Conservation (phyloP, 148 eudicot genomes). For the Camellia sinensis region DNA sequence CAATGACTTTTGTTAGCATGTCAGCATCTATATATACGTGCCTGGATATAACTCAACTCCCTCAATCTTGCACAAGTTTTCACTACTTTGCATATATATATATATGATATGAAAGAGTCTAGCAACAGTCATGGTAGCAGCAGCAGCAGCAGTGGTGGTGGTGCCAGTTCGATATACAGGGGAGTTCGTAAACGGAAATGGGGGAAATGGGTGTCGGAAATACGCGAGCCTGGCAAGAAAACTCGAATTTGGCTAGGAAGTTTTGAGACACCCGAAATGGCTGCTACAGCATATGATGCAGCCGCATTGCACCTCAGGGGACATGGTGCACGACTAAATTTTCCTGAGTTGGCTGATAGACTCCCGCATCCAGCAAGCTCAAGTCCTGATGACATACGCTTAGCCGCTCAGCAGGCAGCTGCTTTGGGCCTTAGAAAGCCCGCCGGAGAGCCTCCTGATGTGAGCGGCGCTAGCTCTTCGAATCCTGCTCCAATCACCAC, state of each 20-base stretch:
- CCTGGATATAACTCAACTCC: not conserved
- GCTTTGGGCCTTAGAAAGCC: slow-evolving; percentile 24
- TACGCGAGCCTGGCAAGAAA: slow-evolving; percentile 59
- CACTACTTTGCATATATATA: not conserved
- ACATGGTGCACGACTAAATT: slow-evolving; percentile 42
- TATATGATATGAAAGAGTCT: slow-evolving; percentile 1
- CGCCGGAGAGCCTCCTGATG: not conserved
- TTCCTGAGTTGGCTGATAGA: slow-evolving; percentile 40
- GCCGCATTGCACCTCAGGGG: slow-evolving; percentile 59
- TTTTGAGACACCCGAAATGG: slow-evolving; percentile 64
- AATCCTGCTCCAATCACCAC: slow-evolving; percentile 35
- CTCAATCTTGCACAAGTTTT: not conserved
- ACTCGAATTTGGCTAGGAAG: slow-evolving; percentile 64
- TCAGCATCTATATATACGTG: slow-evolving; percentile 13
- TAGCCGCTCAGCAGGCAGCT: slow-evolving; percentile 67
- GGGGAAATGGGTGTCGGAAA: slow-evolving; percentile 76
- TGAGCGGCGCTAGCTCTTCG: slow-evolving; percentile 8
- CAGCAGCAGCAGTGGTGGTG: not conserved
- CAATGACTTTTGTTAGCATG: not conserved
- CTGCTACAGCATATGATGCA: slow-evolving; percentile 59
- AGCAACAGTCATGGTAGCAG: not conserved
- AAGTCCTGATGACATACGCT: slow-evolving; percentile 48
- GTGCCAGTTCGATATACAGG: slow-evolving; percentile 28
- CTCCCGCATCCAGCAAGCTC: slow-evolving; percentile 48
- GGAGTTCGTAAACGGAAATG: slow-evolving; percentile 66